A percentile compares a stretch with the other conserved stretches of the same genome.
Conservation (phyloP, 2,329 filamentous ascomycete genomes). For the Claviceps spartinae region DNA sequence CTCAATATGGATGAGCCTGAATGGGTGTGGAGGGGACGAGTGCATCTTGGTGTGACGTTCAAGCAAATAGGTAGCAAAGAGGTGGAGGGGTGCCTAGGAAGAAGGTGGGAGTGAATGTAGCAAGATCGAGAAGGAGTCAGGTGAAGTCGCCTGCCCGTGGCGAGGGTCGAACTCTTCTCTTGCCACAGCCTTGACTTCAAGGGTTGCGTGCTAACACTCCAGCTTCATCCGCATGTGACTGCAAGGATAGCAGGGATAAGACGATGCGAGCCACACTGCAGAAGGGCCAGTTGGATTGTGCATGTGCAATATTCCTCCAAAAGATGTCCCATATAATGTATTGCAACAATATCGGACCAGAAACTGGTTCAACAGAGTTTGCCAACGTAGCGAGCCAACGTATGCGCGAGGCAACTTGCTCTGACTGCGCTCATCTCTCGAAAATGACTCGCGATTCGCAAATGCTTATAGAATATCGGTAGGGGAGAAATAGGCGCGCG, state of each 20-base stretch:
- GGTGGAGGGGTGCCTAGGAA: background rate
- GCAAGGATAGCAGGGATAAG: background rate
- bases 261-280: constrained; percentile 3
- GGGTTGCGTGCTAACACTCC: background rate
- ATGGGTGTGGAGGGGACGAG: background rate
- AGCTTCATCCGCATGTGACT: background rate
- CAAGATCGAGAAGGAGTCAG: background rate
- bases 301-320: background rate
- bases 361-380: background rate
- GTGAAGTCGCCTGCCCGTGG: background rate
- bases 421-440: too few species aligned
- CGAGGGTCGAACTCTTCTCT: background rate
- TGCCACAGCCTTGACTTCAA: background rate
- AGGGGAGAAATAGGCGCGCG: background rate
- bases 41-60: background rate
- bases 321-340: too few species aligned
- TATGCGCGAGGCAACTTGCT: too few species aligned
- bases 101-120: background rate
- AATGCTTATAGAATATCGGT: background rate
- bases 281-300: background rate
- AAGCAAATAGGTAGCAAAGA: background rate
- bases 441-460: background rate
- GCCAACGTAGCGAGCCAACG: background rate
- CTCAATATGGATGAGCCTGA: background rate
- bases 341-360: too few species aligned